Conservation (phyloP, 352 stramenopile genomes). For the Halophytophthora polymorphica region DNA sequence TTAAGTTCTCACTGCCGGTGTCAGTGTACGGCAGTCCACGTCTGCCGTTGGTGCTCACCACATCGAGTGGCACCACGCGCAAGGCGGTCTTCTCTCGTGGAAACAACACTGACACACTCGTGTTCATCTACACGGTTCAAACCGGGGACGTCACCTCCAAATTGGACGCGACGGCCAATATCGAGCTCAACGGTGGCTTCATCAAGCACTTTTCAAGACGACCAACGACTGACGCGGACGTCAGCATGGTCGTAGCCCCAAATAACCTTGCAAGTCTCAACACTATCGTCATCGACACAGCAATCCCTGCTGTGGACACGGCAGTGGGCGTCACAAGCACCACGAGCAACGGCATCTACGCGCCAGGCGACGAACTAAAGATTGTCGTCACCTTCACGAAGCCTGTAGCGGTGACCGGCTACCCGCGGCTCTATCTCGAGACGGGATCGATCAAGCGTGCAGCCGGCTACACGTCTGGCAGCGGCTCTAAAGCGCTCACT, state of each 20-base stretch:
- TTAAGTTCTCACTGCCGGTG: conserved; percentile 63
- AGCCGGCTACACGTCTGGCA: conserved; percentile 60
- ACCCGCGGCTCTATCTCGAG: conserved; percentile 69
- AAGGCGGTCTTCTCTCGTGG: conserved; percentile 46
- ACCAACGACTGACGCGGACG: conserved; percentile 52
- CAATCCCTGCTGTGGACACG: conserved; percentile 49
- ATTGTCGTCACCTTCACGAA: conserved; percentile 78
- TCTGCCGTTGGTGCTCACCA: conserved; percentile 41
- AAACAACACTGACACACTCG: conserved; percentile 66
- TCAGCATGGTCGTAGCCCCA: conserved; percentile 42
- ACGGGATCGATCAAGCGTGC: conserved; percentile 66
- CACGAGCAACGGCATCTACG: conserved; percentile 57
- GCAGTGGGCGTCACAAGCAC: conserved; percentile 49
- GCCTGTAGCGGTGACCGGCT: conserved; percentile 58
- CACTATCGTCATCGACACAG: conserved; percentile 61
- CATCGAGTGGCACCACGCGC: conserved; percentile 36
- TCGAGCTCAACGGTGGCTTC: conserved; percentile 62
- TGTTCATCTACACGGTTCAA: conserved; percentile 73
- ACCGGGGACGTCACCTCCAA: conserved; percentile 40
- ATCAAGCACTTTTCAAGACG: conserved; percentile 72
- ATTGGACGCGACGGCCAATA: conserved; percentile 49
- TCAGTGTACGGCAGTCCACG: conserved; percentile 60
- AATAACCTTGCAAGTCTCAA: conserved; percentile 55
- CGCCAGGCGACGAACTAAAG: conserved; percentile 59
- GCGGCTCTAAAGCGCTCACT: conserved; percentile 51